Base-by-base conservation (phyloP, 768 basidiomycete species). In the Pulveroboletus frians region DNA sequence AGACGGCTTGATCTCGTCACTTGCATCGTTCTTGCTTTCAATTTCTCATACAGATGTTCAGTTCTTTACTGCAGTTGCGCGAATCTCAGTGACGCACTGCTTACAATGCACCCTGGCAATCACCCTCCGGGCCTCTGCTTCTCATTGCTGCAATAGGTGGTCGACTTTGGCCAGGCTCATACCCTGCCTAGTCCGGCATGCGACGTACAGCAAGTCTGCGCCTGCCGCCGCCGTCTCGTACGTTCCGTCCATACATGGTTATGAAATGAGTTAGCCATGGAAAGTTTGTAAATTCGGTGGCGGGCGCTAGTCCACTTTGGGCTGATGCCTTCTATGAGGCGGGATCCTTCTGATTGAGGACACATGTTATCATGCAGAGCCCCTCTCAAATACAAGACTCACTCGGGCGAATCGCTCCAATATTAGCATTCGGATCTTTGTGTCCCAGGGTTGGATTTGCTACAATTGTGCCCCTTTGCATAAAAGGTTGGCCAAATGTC, bases 151-250 rank as follows among this genome's bases (percentile, higher is more conserved):
- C 37, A 11, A 32, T 29, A 39, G 30, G 43, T 41, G 18, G 36
- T 9, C n/a, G 5, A 29, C 40, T 29, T 21, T 42, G 5, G n/a
- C 40, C 15, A 20, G 20, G 13, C 34, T 43, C 55, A 23, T 39
- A 47, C 40, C 18, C 41, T 42, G 39, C 36, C 43, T 37, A 23
- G n/a, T n/a, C n/a, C 35, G 35, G 17, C 31, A 29, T 17, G 45
- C 7, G 6, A 2, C 30, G 9, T 55, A 67, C 63, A 67, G 63
- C 65, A 65, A 57, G 40, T 39, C 14, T 10, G 32, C 14, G 3
- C 17, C 20, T 37, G 34, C 43, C 31, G 42, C 32, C 9, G 9
- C 1, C 34, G 42, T 48, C 47, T 46, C 50, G 34, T 53, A 52
- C 36, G 9, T 8, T 20, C 32, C 27, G 21, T 6, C 9, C 32